Percentiles rank a stretch among this genome's conserved stretches.
These are phyloP conservation scores for Pythium insidiosum DNA, from an alignment of 352 stramenopile genomes.

Conservation along the genomic window DNA sequence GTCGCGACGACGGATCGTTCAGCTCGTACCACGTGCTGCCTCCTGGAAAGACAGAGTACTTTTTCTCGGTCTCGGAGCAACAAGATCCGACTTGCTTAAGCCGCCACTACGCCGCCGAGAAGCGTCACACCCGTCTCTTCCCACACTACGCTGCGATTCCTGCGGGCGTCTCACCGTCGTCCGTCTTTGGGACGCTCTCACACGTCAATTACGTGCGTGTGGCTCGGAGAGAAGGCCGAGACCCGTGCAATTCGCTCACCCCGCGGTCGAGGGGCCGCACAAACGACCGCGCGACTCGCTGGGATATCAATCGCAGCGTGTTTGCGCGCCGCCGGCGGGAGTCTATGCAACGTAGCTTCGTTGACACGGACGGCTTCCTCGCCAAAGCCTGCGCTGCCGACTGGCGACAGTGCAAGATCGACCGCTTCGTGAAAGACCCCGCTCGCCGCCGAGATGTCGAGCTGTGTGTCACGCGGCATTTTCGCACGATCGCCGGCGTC, in stretches of 20 bases:
- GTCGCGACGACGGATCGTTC: constrained; percentile 46
- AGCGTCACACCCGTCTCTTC: constrained; percentile 21
- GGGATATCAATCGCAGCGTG: constrained; percentile 80
- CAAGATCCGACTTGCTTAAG: constrained; percentile 24
- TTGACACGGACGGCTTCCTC: constrained; percentile 64
- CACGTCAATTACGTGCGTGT: constrained; percentile 50
- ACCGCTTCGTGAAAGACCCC: constrained; percentile 66
- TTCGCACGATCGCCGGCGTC: constrained; percentile 41
- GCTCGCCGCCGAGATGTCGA: constrained; percentile 50
- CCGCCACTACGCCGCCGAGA: constrained; percentile 43
- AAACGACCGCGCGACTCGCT: constrained; percentile 25
- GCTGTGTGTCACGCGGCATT: constrained; percentile 36
- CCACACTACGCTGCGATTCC: background rate
- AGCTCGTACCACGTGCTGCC: constrained; percentile 52
- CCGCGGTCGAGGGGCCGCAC: constrained; percentile 40
- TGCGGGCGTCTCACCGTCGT: constrained; percentile 3
- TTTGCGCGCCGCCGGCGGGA: constrained; percentile 55
- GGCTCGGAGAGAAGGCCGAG: constrained; percentile 37
- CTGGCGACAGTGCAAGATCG: constrained; percentile 69
- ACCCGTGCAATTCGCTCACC: constrained; percentile 66
- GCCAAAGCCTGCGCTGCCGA: constrained; percentile 55
- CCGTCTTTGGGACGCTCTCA: constrained; percentile 23
- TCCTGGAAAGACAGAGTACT: constrained; percentile 69
- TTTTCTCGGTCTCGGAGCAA: constrained; percentile 42
- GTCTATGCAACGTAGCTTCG: constrained; percentile 43